Conservation (phyloP, 2,329 filamentous ascomycete genomes). For the Neospermospora avenae region DNA sequence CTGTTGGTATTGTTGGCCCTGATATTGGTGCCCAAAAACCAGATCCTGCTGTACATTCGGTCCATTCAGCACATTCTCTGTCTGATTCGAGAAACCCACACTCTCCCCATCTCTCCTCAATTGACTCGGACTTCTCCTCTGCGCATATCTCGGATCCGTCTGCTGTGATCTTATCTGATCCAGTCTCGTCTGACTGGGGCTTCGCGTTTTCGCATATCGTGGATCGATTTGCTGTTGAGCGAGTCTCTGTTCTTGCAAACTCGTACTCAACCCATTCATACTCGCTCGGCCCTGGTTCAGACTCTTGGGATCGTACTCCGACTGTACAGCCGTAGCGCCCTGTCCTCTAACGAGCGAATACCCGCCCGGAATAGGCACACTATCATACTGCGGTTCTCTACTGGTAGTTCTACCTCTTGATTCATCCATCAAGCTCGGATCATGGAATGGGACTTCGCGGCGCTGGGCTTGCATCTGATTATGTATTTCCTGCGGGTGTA, state of each 20-base stretch:
- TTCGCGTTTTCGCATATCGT: constrained; percentile 3
- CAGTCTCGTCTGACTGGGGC: too few relatives aligned
- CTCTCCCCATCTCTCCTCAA: too few relatives aligned
- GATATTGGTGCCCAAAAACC: too few relatives aligned
- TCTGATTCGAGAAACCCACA: background rate
- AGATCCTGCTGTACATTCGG: too few relatives aligned
- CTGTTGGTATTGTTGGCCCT: background rate
- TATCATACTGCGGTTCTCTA: constrained; percentile 32
- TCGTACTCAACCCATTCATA: too few relatives aligned
- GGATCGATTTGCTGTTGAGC: constrained; percentile 5
- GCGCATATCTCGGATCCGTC: background rate
- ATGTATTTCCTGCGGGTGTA: constrained; percentile 5
- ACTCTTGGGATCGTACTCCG: constrained; percentile 29
- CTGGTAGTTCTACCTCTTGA: constrained; percentile 22
- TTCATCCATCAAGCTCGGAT: constrained; percentile 11
- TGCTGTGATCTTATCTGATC: too few relatives aligned
- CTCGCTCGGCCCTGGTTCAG: constrained; percentile 16
- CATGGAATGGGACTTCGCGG: constrained; percentile 6
- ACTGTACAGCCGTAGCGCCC: constrained; percentile 26
- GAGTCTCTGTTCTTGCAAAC: constrained; percentile 8
- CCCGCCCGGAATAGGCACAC: constrained; percentile 33
- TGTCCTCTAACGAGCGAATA: constrained; percentile 33
- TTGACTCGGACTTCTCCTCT: background rate
- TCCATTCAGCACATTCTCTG: too few relatives aligned
- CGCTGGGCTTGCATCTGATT: constrained; percentile 2